These are phyloP conservation scores for Detonula confervacea DNA, from an alignment of 352 stramenopile genomes.

Conservation along the genomic window DNA sequence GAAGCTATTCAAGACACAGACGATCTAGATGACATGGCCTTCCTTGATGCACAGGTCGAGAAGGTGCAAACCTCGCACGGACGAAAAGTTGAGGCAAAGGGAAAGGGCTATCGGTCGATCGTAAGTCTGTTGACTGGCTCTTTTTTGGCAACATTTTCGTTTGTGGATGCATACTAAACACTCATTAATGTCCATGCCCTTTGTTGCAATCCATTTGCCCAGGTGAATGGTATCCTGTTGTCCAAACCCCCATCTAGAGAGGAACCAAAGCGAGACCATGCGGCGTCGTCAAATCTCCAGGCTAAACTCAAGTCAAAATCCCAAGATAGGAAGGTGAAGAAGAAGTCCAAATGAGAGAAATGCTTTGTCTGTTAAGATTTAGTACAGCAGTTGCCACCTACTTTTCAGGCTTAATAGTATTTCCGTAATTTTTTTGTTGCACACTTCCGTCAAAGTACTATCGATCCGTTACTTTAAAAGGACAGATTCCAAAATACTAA, in stretches of 20 bases:
- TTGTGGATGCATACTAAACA: no score
- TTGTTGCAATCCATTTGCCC: no score
- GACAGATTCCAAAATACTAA: no score
- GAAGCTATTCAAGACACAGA: slow-evolving; percentile 32
- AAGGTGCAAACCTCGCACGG: slow-evolving; percentile 80
- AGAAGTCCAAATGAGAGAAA: slow-evolving; percentile 67
- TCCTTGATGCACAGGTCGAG: slow-evolving; percentile 81
- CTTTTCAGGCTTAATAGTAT: no score
- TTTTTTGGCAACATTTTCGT: no score
- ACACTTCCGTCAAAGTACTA: no score
- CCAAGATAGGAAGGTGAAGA: slow-evolving; percentile 62
- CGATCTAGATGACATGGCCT: slow-evolving; percentile 83
- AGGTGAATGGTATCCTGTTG: slow-evolving; percentile 80
- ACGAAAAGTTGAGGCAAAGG: slow-evolving; percentile 67
- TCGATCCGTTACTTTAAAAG: no score
- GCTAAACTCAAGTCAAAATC: slow-evolving; percentile 73
- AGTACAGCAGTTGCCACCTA: no score
- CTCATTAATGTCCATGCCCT: no score
- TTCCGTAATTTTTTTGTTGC: no score
- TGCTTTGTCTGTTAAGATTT: no score
- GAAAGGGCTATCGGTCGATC: slow-evolving; percentile 73
- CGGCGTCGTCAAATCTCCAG: slow-evolving; percentile 51
- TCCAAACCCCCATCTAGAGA: slow-evolving; percentile 42
- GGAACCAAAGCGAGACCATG: slow-evolving; percentile 52
- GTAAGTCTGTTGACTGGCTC: slow-evolving; percentile 35